These are phyloP conservation scores for Isabelozyma rhagii DNA, from an alignment of 805 yeast genomes.

Conservation along the genomic window DNA sequence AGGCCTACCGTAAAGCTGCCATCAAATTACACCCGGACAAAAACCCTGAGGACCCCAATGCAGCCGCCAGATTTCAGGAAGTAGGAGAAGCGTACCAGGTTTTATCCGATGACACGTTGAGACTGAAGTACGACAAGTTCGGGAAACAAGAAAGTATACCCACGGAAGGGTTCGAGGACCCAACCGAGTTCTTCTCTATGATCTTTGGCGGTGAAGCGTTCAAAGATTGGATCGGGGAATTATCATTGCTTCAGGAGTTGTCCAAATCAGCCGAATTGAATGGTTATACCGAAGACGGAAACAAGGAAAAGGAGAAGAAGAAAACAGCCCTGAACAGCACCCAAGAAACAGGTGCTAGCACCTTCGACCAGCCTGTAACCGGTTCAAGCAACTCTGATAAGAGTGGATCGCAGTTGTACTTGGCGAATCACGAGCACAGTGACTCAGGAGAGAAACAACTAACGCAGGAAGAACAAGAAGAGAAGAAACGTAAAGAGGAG, in stretches of 20 bases:
- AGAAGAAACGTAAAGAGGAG: slow-evolving; percentile 45
- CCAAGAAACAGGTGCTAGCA: slow-evolving; percentile 4
- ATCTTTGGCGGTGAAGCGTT: slow-evolving; percentile 86
- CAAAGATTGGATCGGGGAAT: slow-evolving; percentile 81
- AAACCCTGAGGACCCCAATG: slow-evolving; percentile 43
- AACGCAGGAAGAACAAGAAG: slow-evolving; percentile 40
- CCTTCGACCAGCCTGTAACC: background rate
- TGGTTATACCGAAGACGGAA: slow-evolving; percentile 31
- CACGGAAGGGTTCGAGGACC: slow-evolving; percentile 70
- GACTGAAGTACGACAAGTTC: slow-evolving; percentile 68
- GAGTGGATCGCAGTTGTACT: slow-evolving; percentile 4
- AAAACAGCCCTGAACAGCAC: slow-evolving; percentile 10
- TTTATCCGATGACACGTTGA: slow-evolving; percentile 58
- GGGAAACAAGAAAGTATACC: slow-evolving; percentile 70
- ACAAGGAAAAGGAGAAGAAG: slow-evolving; percentile 19
- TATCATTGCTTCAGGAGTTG: slow-evolving; percentile 46
- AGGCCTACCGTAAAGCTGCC: slow-evolving; percentile 45
- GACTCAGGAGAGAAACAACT: slow-evolving; percentile 9
- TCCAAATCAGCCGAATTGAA: slow-evolving; percentile 41
- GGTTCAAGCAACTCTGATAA: background rate
- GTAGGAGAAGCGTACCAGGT: slow-evolving; percentile 77
- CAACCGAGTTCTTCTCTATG: slow-evolving; percentile 75
- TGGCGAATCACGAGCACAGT: slow-evolving; percentile 7
- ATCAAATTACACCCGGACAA: slow-evolving; percentile 44
- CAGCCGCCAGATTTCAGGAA: slow-evolving; percentile 44